Conservation (phyloP, 2,329 filamentous ascomycete species). For the Lachnellula subtilissima region DNA sequence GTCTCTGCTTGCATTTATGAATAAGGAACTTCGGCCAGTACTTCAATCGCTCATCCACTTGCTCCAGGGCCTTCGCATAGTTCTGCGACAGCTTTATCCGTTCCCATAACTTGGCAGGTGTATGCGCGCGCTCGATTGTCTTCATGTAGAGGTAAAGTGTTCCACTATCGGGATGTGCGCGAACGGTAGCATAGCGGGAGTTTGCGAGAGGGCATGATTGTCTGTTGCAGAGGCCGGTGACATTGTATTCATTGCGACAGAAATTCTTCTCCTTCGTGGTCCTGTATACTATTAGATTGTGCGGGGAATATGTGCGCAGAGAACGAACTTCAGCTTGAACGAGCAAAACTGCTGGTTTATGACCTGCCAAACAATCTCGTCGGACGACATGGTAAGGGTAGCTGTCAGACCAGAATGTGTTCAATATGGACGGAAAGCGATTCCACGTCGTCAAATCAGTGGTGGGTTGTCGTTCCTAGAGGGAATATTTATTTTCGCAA, state of each 20-base stretch:
- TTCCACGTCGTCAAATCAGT: neutral
- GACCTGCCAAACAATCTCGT: conserved; percentile 96
- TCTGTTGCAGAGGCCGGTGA: conserved; percentile 75
- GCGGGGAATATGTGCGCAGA: neutral
- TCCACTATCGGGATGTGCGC: conserved; percentile 73
- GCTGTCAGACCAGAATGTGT: neutral
- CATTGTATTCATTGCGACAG: conserved; percentile 92
- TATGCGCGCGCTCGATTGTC: conserved; percentile 80
- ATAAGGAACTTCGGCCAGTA: conserved; percentile 94
- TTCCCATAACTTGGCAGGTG: conserved; percentile 92
- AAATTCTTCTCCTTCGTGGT: conserved; percentile 86
- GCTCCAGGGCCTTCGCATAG: conserved; percentile 82
- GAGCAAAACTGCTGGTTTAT: conserved; percentile 95
- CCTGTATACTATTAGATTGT: conserved; percentile 41
- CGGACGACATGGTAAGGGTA: conserved; percentile 67
- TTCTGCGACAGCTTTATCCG: conserved; percentile 84
- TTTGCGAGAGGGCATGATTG: conserved; percentile 90
- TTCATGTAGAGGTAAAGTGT: conserved; percentile 96
- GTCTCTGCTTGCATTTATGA: conserved; percentile 94
- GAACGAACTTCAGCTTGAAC: conserved; percentile 80
- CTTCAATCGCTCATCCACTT: conserved; percentile 78
- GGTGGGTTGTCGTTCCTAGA: neutral
- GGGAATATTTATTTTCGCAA: neutral
- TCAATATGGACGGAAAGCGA: neutral
- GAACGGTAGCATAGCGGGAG: conserved; percentile 86